Base-by-base conservation (phyloP, 148 eudicot genomes). In the Vaccinium corymbosum region DNA sequence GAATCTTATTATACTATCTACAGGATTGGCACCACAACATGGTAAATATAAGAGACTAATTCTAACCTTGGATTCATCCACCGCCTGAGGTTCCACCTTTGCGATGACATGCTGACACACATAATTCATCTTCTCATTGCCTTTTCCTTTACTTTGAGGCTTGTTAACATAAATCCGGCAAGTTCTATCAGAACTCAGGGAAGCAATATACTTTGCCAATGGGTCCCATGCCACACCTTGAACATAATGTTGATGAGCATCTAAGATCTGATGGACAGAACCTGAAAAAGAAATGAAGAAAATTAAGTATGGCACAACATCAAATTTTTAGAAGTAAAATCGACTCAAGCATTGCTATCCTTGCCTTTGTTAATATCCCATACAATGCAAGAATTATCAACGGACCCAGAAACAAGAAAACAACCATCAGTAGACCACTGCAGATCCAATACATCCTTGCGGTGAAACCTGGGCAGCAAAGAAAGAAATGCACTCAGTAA, bases 141-240 rank as follows among this genome's bases (percentile, higher is more conserved):
- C 99, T 91, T 97, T 93, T 51, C 85, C 68, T 86, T 90, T 91
- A 66, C 84, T 87, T 85, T 93, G 93, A 72, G 98, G 97, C 86
- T 92, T 94, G 81, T 93, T 94, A 76, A 88, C 90, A 84, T 92
- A 97, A 75, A 97, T 88, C 59, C 98, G 90, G 86, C 95, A 93
- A 56, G 95, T 92, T 91, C 99, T 91, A 84, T 97, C 98, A 72
- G 98, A 97, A 88, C 99, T 94, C 83, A 97, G 87, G 55, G 99
- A 97, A 73, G 99, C 95, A 81, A 90, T 90, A 82, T 92, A 97
- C 81, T 92, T 94, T 25, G 90, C 83, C 80, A 97, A 87, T 52
- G 99, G 99, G 91, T 94, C 99, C 97, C 97, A 97, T 68, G 99
- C 97, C 51, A 97, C 99, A 82, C 99, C 98, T 89, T 97, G 99